Percentiles rank a stretch among this genome's conserved stretches.
phyloP scores from a whole-genome alignment of 106 monocot genomes.

The Chionographis japonica region DNA sequence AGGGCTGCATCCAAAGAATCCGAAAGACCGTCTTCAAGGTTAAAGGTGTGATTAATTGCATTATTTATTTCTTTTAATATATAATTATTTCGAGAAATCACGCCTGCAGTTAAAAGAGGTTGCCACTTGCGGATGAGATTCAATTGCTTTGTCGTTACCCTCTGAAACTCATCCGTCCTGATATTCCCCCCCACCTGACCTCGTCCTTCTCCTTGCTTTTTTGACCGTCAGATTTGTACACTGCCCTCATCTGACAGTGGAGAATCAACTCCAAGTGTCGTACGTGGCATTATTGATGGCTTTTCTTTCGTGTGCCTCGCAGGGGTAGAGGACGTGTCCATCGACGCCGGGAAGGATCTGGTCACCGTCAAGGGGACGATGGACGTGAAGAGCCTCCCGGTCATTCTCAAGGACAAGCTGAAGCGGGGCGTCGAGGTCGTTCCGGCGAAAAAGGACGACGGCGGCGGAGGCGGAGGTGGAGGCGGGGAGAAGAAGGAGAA shows the following conservation, averaged over 20 bases:
- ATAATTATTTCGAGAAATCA: too few relatives aligned
- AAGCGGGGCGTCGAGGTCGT: constrained; percentile 50
- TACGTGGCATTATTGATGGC: too few relatives aligned
- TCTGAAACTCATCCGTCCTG: too few relatives aligned
- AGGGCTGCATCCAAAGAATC: constrained; percentile 68
- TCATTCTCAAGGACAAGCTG: constrained; percentile 34
- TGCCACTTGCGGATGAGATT: too few relatives aligned
- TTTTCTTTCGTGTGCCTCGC: not conserved
- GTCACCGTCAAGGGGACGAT: constrained; percentile 75
- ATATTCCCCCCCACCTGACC: too few relatives aligned
- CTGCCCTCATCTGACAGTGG: too few relatives aligned
- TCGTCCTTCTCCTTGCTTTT: too few relatives aligned
- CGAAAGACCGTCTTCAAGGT: constrained; percentile 42
- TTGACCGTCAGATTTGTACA: too few relatives aligned
- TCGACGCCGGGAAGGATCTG: constrained; percentile 47
- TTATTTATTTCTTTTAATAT: too few relatives aligned
- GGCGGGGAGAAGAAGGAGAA: constrained; percentile 10
- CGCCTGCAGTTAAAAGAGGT: too few relatives aligned
- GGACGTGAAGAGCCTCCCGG: constrained; percentile 40
- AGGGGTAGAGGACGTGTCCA: constrained; percentile 59
- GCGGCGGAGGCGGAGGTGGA: constrained; percentile 10
- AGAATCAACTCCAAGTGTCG: too few relatives aligned
- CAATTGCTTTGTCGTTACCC: too few relatives aligned
- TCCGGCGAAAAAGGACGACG: constrained; percentile 22
- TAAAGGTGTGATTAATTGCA: constrained; percentile 35